phyloP scores from a whole-genome alignment of 2,329 filamentous ascomycete species.

The Karstenula rhodostoma region DNA sequence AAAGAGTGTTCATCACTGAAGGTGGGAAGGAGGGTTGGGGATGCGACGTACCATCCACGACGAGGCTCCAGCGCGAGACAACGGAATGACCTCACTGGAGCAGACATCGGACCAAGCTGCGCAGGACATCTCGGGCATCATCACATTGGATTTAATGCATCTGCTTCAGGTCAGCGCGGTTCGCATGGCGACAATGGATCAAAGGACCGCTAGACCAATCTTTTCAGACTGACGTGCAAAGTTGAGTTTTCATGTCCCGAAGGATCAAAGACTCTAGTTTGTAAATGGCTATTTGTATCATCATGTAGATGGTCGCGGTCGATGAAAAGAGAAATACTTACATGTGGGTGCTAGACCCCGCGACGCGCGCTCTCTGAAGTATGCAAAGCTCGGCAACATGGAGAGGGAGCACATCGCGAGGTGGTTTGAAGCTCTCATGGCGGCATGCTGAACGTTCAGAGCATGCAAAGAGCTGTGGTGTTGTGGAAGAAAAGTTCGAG shows the following conservation, averaged over 20 bases:
- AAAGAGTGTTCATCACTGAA: constrained; percentile 51
- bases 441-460: not conserved
- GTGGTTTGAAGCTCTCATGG: not conserved
- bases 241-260: constrained; percentile 53
- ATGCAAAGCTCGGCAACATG: not conserved
- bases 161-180: constrained; percentile 28
- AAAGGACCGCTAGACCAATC: constrained; percentile 20
- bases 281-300: constrained; percentile 53
- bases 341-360: constrained; percentile 19
- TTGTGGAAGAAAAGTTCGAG: constrained; percentile 25
- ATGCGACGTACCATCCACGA: constrained; percentile 21
- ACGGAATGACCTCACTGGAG: not conserved
- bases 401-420: not conserved
- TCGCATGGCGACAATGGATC: not conserved
- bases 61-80: not conserved
- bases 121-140: not conserved
- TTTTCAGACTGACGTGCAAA: constrained; percentile 56
- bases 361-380: not conserved
- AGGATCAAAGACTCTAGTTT: constrained; percentile 58
- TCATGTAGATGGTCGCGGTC: constrained; percentile 37
- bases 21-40: not conserved
- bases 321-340: constrained; percentile 12
- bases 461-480: constrained; percentile 4
- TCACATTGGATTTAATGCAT: not conserved
- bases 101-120: not conserved